These are phyloP conservation scores for Myriosclerotinia duriaeana DNA, from an alignment of 2,329 filamentous ascomycete species.

Conservation along the genomic window DNA sequence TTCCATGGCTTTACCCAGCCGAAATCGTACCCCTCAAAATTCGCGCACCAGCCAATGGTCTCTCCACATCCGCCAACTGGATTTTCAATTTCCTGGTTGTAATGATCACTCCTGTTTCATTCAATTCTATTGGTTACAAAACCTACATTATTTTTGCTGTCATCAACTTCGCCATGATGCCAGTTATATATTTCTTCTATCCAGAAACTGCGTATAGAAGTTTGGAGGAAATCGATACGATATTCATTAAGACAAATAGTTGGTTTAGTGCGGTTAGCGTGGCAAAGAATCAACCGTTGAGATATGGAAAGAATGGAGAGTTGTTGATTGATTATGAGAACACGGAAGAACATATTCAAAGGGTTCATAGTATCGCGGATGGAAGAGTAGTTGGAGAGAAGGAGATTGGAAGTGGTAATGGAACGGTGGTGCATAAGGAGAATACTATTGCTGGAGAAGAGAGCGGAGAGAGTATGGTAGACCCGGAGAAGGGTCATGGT, in stretches of 20 bases:
- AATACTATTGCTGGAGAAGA: background rate
- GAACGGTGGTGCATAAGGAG: conserved; percentile 1
- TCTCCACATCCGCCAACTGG: conserved; percentile 45
- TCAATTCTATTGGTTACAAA: conserved; percentile 55
- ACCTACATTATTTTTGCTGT: conserved; percentile 58
- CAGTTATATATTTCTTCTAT: conserved; percentile 48
- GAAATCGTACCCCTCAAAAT: conserved; percentile 55
- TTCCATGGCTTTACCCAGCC: conserved; percentile 52
- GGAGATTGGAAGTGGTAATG: background rate
- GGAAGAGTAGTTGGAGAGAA: background rate
- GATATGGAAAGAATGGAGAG: conserved; percentile 17
- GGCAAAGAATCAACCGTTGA: conserved; percentile 1
- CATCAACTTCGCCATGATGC: conserved; percentile 46
- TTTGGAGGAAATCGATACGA: conserved; percentile 21
- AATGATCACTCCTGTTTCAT: conserved; percentile 42
- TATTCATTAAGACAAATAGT: conserved; percentile 1
- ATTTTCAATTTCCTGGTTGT: conserved; percentile 54
- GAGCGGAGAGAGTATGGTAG: background rate
- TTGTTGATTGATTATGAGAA: conserved; percentile 14
- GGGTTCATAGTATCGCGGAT: background rate
- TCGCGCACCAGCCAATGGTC: conserved; percentile 57
- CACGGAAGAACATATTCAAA: background rate
- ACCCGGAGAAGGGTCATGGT: background rate
- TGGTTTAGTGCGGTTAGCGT: conserved; percentile 13
- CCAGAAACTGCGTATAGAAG: conserved; percentile 48